Percentiles rank a stretch among this genome's conserved stretches.
Conservation (phyloP, 1,284 basidiomycete genomes). For the Gomphus bonarii region DNA sequence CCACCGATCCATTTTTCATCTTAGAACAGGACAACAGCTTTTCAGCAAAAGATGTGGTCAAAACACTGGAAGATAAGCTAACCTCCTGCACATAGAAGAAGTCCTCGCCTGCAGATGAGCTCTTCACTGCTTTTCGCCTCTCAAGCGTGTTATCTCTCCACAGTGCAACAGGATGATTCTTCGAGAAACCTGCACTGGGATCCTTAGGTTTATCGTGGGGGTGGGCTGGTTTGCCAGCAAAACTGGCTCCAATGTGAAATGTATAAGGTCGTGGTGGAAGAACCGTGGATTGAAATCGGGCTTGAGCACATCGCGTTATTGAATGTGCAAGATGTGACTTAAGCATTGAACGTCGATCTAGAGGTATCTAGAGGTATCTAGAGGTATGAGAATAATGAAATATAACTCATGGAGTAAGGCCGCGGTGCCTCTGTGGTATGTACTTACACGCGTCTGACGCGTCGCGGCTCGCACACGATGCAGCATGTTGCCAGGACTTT, state of each 20-base stretch:
- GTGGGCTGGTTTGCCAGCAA: conserved; percentile 62
- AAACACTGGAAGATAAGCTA: conserved; percentile 19
- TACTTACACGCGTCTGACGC: background rate
- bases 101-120: conserved; percentile 59
- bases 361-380: too few species aligned
- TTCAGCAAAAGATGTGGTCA: too few species aligned
- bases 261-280: conserved; percentile 38
- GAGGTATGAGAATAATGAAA: background rate
- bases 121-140: conserved; percentile 32
- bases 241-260: conserved; percentile 68
- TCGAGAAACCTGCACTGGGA: conserved; percentile 44
- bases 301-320: background rate
- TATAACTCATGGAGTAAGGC: background rate
- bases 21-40: conserved; percentile 19
- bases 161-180: conserved; percentile 51
- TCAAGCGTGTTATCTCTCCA: conserved; percentile 62
- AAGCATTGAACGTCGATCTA: background rate
- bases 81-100: conserved; percentile 73
- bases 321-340: background rate
- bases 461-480: background rate
- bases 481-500: background rate
- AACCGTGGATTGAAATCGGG: background rate
- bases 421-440: background rate
- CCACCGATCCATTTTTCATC: conserved; percentile 72
- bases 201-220: conserved; percentile 22